Evolutionary conservation across 768 basidiomycete genomes (phyloP).

Genomic region (Coprinopsis cinerea): DNA sequence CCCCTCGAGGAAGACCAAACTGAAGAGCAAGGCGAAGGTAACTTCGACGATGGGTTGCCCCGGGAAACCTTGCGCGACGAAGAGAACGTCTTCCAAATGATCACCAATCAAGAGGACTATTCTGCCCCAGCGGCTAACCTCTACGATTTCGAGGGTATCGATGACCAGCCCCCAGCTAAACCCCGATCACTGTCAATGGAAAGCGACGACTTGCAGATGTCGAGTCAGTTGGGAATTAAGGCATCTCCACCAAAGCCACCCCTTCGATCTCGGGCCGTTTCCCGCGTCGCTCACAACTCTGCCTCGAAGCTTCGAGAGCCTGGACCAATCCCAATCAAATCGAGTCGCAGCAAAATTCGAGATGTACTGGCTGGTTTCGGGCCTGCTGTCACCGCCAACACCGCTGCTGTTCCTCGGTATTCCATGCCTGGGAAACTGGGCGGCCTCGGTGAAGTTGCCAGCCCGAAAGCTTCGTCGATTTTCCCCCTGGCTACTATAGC

Average conservation of each 20-base stretch:
- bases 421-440: no score
- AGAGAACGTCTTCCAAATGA: slow-evolving; percentile 22
- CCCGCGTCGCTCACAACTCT: not conserved
- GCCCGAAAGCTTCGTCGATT: no score
- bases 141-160: slow-evolving; percentile 3
- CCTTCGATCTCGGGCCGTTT: not conserved
- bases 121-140: not conserved
- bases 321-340: not conserved
- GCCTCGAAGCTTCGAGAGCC: not conserved
- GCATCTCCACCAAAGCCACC: not conserved
- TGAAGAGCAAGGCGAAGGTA: not conserved
- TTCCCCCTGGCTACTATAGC: no score
- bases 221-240: not conserved
- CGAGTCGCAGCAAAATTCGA: not conserved
- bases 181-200: not conserved
- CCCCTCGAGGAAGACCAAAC: slow-evolving; percentile 10
- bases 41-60: not conserved
- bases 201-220: slow-evolving; percentile 3
- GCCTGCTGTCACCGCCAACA: no score
- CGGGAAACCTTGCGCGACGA: slow-evolving; percentile 22
- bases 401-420: no score
- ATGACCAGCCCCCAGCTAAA: not conserved
- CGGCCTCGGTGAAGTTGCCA: no score
- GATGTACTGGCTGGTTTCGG: no score
- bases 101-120: slow-evolving; percentile 15